Percentiles rank a stretch among this genome's conserved stretches.
These are phyloP conservation scores for Cytospora paraplurivora DNA, from an alignment of 2,329 filamentous ascomycete species.

Conservation along the genomic window DNA sequence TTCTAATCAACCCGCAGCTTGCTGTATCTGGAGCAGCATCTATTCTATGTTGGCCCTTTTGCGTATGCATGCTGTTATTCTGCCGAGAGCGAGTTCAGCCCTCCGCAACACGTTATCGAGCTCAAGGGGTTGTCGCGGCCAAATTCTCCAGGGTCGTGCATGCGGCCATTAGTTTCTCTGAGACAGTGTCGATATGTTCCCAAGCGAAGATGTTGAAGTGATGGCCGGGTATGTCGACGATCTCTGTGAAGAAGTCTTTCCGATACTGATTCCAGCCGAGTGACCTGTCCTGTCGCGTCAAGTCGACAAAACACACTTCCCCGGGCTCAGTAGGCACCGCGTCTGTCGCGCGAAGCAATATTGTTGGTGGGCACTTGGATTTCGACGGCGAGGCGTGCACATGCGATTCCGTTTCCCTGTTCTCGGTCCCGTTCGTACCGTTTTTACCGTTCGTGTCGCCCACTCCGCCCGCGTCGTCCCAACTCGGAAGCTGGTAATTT, in stretches of 20 bases:
- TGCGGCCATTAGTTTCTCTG: constrained; percentile 34
- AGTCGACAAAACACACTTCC: constrained; percentile 43
- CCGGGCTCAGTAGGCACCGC: constrained; percentile 40
- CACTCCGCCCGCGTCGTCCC: constrained; percentile 34
- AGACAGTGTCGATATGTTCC: constrained; percentile 34
- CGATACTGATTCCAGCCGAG: constrained; percentile 55
- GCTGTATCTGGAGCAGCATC: no score
- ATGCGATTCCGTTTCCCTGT: background rate
- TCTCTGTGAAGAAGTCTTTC: constrained; percentile 45
- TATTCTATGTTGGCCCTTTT: background rate
- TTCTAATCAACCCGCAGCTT: no score
- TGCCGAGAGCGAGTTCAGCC: background rate
- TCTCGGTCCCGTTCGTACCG: background rate
- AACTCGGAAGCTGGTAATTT: constrained; percentile 45
- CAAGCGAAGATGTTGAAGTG: constrained; percentile 52
- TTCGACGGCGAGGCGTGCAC: constrained; percentile 14
- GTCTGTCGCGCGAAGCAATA: constrained; percentile 50
- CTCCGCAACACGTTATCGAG: background rate
- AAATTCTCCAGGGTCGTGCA: constrained; percentile 34
- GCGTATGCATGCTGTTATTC: background rate
- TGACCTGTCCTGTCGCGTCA: constrained; percentile 43
- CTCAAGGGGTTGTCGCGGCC: background rate
- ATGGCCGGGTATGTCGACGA: constrained; percentile 53
- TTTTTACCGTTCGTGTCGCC: background rate
- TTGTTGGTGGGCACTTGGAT: constrained; percentile 40